Evolutionary conservation across 805 yeast genomes (phyloP).

Genomic region (Yarrowia bubula): DNA sequence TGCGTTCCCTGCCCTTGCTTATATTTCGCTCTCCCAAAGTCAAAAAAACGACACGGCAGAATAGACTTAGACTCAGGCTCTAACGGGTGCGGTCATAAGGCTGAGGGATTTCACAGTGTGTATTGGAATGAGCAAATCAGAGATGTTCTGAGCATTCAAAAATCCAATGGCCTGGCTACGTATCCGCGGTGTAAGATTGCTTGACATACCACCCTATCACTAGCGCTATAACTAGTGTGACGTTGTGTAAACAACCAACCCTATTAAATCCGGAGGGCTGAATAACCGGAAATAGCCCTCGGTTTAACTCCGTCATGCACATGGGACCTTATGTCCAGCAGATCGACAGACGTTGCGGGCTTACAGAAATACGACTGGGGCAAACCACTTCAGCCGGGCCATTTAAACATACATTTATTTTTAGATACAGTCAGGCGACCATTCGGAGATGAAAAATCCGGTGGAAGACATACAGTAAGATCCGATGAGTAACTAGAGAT

Average conservation of each 20-base stretch:
- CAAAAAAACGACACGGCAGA: not conserved
- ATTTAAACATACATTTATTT: too few species aligned
- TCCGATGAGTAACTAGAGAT: too few species aligned
- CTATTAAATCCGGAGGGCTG: not conserved
- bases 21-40: conserved; percentile 1
- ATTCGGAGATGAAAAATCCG: too few species aligned
- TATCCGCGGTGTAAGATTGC: too few species aligned
- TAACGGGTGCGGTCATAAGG: conserved; percentile 5
- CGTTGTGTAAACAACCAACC: not conserved
- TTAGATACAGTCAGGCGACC: too few species aligned
- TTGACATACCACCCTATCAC: not conserved
- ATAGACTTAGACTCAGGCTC: conserved; percentile 12
- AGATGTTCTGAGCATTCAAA: too few species aligned
- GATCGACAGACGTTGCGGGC: too few species aligned
- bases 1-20: not conserved
- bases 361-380: too few species aligned
- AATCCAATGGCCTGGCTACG: too few species aligned
- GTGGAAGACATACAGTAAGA: too few species aligned
- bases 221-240: not conserved
- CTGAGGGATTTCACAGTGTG: conserved; percentile 3
- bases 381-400: too few species aligned
- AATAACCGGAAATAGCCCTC: not conserved
- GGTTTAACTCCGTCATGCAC: not conserved
- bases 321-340: not conserved
- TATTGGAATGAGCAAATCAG: too few species aligned